phyloP scores from a whole-genome alignment of 306 rosid genomes.

The Vigna radiata region DNA sequence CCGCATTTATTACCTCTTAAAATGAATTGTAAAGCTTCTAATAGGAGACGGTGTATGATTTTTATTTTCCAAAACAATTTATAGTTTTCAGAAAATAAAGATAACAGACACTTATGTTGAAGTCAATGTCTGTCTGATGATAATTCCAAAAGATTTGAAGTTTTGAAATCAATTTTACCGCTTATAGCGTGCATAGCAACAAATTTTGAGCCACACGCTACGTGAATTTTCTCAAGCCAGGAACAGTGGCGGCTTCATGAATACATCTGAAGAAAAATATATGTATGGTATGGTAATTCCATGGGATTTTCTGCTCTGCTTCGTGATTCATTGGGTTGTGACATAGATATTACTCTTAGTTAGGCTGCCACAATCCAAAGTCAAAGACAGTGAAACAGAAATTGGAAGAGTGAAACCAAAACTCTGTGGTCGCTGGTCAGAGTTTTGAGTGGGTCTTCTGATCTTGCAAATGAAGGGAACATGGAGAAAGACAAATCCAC shows the following conservation, averaged over 20 bases:
- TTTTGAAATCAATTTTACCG: too few relatives aligned
- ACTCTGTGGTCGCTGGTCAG: slow-evolving; percentile 45
- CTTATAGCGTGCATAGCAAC: too few relatives aligned
- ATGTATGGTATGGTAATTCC: too few relatives aligned
- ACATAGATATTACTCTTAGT: slow-evolving; percentile 16
- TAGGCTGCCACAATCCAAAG: slow-evolving; percentile 37
- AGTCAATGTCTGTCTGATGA: neutral
- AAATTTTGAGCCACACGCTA: too few relatives aligned
- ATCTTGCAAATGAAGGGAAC: neutral
- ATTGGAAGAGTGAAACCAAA: neutral
- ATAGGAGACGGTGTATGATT: neutral
- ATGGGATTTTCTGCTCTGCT: too few relatives aligned
- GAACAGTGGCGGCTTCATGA: too few relatives aligned
- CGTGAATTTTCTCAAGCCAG: too few relatives aligned
- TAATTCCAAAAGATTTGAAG: neutral
- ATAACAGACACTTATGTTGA: neutral
- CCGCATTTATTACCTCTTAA: neutral
- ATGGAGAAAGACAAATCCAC: slow-evolving; percentile 29
- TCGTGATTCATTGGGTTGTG: slow-evolving; percentile 11
- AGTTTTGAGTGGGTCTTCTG: slow-evolving; percentile 37
- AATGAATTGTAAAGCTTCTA: slow-evolving; percentile 1
- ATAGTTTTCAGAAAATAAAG: neutral
- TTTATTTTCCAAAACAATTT: neutral
- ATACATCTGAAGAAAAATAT: too few relatives aligned
- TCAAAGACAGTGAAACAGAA: slow-evolving; percentile 24